Evolutionary conservation across 2,329 filamentous ascomycete genomes (phyloP).

Genomic region (Colletotrichum musae): DNA sequence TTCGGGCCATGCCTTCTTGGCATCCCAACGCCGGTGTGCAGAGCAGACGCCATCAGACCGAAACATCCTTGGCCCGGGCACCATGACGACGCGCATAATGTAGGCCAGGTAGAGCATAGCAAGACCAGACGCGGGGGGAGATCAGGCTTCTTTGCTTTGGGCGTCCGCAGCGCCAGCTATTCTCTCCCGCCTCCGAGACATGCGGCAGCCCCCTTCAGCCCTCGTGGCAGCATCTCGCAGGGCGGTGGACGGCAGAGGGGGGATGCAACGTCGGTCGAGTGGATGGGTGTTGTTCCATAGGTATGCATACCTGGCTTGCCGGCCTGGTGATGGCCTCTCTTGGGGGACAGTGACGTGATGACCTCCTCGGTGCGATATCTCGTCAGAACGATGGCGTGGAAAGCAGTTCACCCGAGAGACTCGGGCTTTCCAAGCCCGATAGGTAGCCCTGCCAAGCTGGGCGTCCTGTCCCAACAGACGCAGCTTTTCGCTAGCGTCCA

Average conservation of each 20-base stretch:
- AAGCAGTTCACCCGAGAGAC: not conserved
- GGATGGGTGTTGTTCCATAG: not conserved
- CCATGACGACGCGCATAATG: not conserved
- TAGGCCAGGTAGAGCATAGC: not conserved
- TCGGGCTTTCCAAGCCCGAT: too few species aligned
- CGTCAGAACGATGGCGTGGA: not conserved
- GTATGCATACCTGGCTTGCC: not conserved
- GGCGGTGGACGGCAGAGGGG: not conserved
- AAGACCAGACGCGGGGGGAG: too few species aligned
- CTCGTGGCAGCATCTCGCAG: slow-evolving; percentile 34
- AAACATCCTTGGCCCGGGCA: not conserved
- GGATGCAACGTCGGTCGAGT: slow-evolving; percentile 15
- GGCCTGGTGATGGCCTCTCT: too few species aligned
- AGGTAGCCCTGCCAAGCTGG: slow-evolving; percentile 1
- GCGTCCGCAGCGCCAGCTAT: not conserved
- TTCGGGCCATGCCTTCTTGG: slow-evolving; percentile 12
- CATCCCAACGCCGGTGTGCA: not conserved
- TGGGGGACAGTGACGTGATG: too few species aligned
- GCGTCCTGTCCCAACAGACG: not conserved
- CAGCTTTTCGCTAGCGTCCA: slow-evolving; percentile 5
- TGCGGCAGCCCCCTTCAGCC: slow-evolving; percentile 38
- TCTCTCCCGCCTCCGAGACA: slow-evolving; percentile 27
- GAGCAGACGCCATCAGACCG: not conserved
- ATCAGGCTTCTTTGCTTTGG: not conserved
- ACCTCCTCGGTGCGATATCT: not conserved